Base-by-base conservation (phyloP, 2,329 filamentous ascomycete genomes). In the Leptographium flavum region DNA sequence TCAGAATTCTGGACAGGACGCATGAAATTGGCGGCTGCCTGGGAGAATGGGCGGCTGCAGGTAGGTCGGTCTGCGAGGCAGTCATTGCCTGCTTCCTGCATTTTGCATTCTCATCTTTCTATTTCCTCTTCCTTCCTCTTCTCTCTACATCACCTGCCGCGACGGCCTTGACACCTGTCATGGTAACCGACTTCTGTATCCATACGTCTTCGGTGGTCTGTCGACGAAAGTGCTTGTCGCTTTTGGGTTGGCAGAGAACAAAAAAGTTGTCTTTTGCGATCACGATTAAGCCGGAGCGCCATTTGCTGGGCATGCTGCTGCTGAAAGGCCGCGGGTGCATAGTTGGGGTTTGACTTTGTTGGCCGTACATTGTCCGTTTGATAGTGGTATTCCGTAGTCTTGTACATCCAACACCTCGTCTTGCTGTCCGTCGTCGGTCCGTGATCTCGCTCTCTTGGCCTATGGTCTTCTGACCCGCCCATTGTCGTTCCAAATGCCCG, bases 271-370 rank as follows among this genome's bases (percentile, higher is more conserved):
- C n/a, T n/a, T n/a, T 27, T 45, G 32, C 57, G 83, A 86, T 86
- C 84, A 81, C 86, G 82, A 94, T 92, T 94, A 94, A 95, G 88
- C 88, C 87, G 88, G 88, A 94, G 87, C 85, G 77, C 76, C 80
- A 52, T 48, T n/a, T 81, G 80, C 79, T 88, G 17, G 81, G 75
- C 85, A 80, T 78, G 74, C 78, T 72, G 70, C 69, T 67, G 66
- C 76, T 69, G 84, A 94, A 67, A 93, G 83, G 76, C 70, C 62
- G 62, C 66, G 70, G 79, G 78, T 83, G 85, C 81, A 79, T 94
- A 83, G 86, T 81, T 77, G 80, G 74, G 70, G 86, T 76, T 94
- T 94, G 88, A 94, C 86, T 94, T 86, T 84, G 84, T 77, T 80
- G 83, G 75, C 81, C 83, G 70, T 66, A 92, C 84, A 90, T 33